Evolutionary conservation across 306 rosid genomes (phyloP), one percentile per base, ranked within the genome.

Genomic region (Sindora glabra): DNA sequence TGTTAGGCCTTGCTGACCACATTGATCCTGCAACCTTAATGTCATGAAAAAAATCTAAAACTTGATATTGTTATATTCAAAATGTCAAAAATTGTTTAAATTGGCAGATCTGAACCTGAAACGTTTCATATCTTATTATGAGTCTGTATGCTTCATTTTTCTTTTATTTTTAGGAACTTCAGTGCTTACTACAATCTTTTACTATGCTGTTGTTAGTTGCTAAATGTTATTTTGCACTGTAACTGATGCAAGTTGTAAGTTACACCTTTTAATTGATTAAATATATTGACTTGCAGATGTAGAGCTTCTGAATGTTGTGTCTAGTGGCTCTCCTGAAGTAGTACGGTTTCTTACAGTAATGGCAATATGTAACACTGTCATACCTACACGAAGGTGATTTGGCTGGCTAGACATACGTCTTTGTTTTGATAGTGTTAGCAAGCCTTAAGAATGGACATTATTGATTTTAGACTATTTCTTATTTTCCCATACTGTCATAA

Each of bases 301-400:
- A 44, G 86, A 81, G 74, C 75, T 92, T 63, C 75, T 89, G 17
- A 74, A 82, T 66, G 94, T 86, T 54, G 75, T 92, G 60, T 70
- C 94, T 51, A 51, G 78, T 58, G 82, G 87, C 60, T 78, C 97
- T 74, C 77, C 90, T n/a, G 95, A 84, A 14, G 89, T 79, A 47
- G 51, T 81, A 55, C 83, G 70, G 39, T 89, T 92, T 69, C 89
- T 92, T 61, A 92, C 90, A 40, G 48, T 89, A 66, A 92, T 92
- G 99, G 94, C 99, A 8, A 81, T 89, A 78, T 92, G 99, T 74
- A 92, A 92, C 71, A 92, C 99, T 18, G 96, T 89, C 32, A 62
- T 86, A 74, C 99, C 99, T 30, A 77, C 74, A 1, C 81, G 39
- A 51, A 89, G 95, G 99, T 92, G 77, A 74, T 65, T 73, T 48